phyloP scores from a whole-genome alignment of 106 monocot genomes.

The Gastrodia elata region DNA sequence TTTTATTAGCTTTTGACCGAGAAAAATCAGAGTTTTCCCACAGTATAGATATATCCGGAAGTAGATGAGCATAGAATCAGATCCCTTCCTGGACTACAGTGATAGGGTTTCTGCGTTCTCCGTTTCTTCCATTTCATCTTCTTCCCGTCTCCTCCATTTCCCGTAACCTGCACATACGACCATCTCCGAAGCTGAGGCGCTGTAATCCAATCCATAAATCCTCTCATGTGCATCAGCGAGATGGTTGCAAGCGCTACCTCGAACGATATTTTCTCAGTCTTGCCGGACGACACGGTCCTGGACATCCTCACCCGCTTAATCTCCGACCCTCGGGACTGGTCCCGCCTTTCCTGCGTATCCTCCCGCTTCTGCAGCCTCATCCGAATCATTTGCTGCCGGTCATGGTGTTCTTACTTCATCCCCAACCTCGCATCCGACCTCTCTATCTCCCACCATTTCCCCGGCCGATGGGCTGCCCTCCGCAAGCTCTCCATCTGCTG shows the following conservation, averaged over 20 bases:
- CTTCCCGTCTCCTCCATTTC: background rate
- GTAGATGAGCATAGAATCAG: background rate
- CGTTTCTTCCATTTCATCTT: background rate
- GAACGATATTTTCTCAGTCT: background rate
- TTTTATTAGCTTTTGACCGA: too few relatives aligned
- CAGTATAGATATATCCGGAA: too few relatives aligned
- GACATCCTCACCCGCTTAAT: constrained; percentile 2
- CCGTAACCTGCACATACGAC: too few relatives aligned
- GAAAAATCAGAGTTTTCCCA: too few relatives aligned
- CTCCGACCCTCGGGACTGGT: constrained; percentile 10
- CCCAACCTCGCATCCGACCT: background rate
- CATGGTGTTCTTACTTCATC: constrained; percentile 4
- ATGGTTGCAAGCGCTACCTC: background rate
- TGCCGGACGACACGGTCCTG: constrained; percentile 1
- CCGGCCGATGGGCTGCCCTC: constrained; percentile 8
- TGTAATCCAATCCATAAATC: background rate
- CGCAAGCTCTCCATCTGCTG: constrained; percentile 11
- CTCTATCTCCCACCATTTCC: background rate
- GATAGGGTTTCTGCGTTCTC: background rate
- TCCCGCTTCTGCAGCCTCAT: constrained; percentile 7
- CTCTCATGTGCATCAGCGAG: background rate
- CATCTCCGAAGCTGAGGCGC: too few relatives aligned
- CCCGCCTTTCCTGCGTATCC: constrained; percentile 9
- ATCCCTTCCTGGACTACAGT: background rate
- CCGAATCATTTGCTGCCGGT: constrained; percentile 2